Base-by-base conservation (phyloP, 768 basidiomycete genomes). In the Pleurotus platypus region DNA sequence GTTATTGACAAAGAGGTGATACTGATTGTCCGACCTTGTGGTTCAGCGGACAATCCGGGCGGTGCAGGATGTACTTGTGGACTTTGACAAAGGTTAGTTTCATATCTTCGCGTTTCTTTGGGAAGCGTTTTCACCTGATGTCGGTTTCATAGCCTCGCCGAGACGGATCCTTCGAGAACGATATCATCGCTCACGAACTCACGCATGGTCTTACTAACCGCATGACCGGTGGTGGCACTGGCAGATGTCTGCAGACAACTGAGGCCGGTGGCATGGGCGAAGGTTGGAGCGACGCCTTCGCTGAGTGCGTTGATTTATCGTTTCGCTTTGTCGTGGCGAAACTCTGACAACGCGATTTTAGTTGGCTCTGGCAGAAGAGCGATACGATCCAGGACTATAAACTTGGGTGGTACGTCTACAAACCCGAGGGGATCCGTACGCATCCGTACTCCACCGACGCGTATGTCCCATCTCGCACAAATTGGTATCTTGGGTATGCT, bases 191-290 rank as follows among this genome's bases (percentile, higher is more conserved):
- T 20, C 57, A 58, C 18, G 30, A 49, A 43, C 26, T 46, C 24
- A 46, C 53, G 38, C 55, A 56, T 57, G 38, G 46, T 11, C 46
- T 58, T 4, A 40, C 48, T 39, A 59, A 46, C n/a, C 37, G 59
- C 5, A 51, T 58, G 57, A 54, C 40, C 30, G 55, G 59, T 3
- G 26, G 45, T 16, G 70, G 65, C 22, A 73, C 70, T 4, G 72
- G 76, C 51, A 71, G 78, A 42, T 81, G 80, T 67, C 68, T 81
- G 48, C 75, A 77, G 58, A 76, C 70, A 30, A 74, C 73, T 40
- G 80, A 80, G 60, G 73, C 78, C 6, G 76, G 77, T 16, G 79
- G 80, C 27, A 78, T 80, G 73, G 78, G 78, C 38, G 80, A 81
- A 66, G 78, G 78, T 26, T 80, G 78, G 79, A 76, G 76, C 22